These are phyloP conservation scores for Aspergillus carbonarius DNA, from an alignment of 2,329 filamentous ascomycete genomes.

Conservation along the genomic window DNA sequence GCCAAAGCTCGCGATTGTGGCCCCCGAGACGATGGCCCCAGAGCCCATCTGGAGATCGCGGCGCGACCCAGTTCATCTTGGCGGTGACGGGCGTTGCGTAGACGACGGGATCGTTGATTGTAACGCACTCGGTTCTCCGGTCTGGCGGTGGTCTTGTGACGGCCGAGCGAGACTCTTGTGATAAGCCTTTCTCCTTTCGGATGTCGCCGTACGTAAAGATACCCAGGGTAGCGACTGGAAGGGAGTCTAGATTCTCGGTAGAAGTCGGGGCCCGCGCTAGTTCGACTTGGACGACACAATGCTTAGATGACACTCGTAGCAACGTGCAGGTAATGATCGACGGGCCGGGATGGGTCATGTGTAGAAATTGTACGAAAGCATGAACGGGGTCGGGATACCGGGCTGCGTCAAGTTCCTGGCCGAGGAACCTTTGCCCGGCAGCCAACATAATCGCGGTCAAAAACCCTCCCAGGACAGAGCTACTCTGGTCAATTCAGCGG, in stretches of 20 bases:
- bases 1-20: constrained; percentile 23
- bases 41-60: constrained; percentile 16
- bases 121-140: constrained; percentile 19
- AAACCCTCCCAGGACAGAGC: constrained; percentile 24
- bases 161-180: constrained; percentile 6
- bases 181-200: constrained; percentile 18
- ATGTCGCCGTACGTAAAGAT: constrained; percentile 20
- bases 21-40: constrained; percentile 26
- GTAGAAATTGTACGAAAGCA: constrained; percentile 22
- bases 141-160: constrained; percentile 7
- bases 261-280: neutral
- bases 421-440: constrained; percentile 15
- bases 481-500: constrained; percentile 13
- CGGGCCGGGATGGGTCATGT: constrained; percentile 17
- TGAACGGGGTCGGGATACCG: constrained; percentile 21
- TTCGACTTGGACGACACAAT: constrained; percentile 21
- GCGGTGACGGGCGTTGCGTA: constrained; percentile 22
- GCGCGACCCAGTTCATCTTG: constrained; percentile 22
- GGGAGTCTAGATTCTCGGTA: neutral
- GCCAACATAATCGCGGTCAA: constrained; percentile 21
- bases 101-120: constrained; percentile 23
- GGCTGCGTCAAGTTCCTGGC: constrained; percentile 8
- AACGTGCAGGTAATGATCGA: constrained; percentile 15
- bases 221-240: constrained; percentile 4
- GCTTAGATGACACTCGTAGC: constrained; percentile 18